Base-by-base conservation (phyloP, 495 filamentous ascomycete species). In the Acidiella bohemica region DNA sequence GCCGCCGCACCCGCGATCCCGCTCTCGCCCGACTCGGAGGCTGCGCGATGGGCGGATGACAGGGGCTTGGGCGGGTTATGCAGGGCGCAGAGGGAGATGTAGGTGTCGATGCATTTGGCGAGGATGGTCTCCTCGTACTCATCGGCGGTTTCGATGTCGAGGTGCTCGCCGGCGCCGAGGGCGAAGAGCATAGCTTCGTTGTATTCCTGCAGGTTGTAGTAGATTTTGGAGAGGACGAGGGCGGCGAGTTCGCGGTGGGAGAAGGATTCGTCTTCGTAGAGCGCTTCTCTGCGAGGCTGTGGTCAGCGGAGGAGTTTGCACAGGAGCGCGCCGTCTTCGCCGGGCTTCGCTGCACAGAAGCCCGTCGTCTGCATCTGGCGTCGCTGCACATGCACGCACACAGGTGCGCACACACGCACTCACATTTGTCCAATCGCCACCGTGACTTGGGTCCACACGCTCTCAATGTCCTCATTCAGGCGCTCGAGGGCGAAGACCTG, bases 171-270 rank as follows among this genome's bases (percentile, higher is more conserved):
- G 14, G 92, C 88, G 23, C 84, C 87, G 10, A 99, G 72, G 36
- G 92, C 92, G 63, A 99, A 94, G 17, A 81, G 80, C 92, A 99
- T 96, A 60, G 87, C 93, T 70, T 96, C 90, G 56, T 95, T 86
- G 65, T 96, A 96, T 62, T 93, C 92, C 64, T 92, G 83, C 32
- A 99, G 76, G 57, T 99, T 88, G 58, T 95, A 99, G 63, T 96
- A 99, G 48, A 96, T 84, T 68, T 96, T 96, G 44, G 92, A 81
- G 36, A 87, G 81, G 34, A 99, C 86, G 21, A 99, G 69, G 40
- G 92, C 88, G 39, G 92, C 92, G 30, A 96, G 77, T 56, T 87
- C 82, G 51, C 90, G 82, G 57, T 99, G 81, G 12, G 90, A 81
- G 53, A 99, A 99, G 36, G 70, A 68, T 44, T 93, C 82, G 66